Base-by-base conservation (phyloP, 768 basidiomycete species). In the Trametes sanguinea region DNA sequence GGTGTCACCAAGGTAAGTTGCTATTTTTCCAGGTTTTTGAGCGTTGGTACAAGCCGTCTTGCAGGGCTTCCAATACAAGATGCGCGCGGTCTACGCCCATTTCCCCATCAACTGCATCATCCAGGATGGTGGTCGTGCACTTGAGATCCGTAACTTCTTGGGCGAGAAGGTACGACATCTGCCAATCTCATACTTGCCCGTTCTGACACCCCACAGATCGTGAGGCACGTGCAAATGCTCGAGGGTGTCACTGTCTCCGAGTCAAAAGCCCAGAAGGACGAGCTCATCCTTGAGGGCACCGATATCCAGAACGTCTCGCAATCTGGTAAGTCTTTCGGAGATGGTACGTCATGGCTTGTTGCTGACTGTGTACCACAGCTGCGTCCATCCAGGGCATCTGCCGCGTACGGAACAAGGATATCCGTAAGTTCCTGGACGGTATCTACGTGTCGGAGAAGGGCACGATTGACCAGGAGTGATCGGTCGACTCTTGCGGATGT, bases 81-180 rank as follows among this genome's bases (percentile, higher is more conserved):
- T 99, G 96, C 93, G 95, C 69, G 85, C 94, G 30, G 97, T 99
- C 54, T 99, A 98, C 74, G 97, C 97, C 70, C 97, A 99, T 83
- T 99, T 99, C 83, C 97, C 97, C 63, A 97, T 99, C 84, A 99
- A 99, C 83, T 89, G 90, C 75, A 96, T 97, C 75, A 92, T 96
- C 71, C 88, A 91, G 75, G 86, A 91, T 7, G 75, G 76, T 62
- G 93, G 91, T 55, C 75, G 72, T 42, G 76, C 85, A 51, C 77
- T 95, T 50, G 95, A 96, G 76, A 96, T 97, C 76, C 90, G 95
- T 66, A 96, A 95, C 79, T 95, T 96, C 80, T 80, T 95, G 73
- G 94, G 94, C 65, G 93, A 94, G 81, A 95, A 95, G 85, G 93
- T 92, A 4, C 79, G 70, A 3, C n/a, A 14, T 42, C 48, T 40